Evolutionary conservation across 805 yeast species (phyloP).

Genomic region (Saccharomycopsis oosterbeekiorum): DNA sequence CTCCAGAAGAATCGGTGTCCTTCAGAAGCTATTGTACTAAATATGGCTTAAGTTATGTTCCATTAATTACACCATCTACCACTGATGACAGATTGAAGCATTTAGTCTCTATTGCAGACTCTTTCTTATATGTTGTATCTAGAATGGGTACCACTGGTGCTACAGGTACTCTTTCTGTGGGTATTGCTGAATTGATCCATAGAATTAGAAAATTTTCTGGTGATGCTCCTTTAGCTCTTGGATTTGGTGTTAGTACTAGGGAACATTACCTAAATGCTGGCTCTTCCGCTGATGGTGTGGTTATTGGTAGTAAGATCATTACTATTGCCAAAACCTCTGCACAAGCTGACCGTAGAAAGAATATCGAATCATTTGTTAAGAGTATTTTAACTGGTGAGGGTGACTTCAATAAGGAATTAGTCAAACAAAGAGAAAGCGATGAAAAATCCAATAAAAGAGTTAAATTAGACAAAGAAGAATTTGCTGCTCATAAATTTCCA

Average conservation of each 20-base stretch:
- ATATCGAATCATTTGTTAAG: conserved; percentile 58
- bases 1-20: conserved; percentile 93
- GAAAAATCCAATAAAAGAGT: conserved; percentile 19
- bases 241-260: conserved; percentile 93
- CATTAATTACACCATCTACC: conserved; percentile 94
- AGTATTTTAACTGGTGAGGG: conserved; percentile 56
- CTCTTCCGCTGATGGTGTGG: conserved; percentile 83
- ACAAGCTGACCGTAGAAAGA: conserved; percentile 46
- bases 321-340: conserved; percentile 57
- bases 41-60: conserved; percentile 73
- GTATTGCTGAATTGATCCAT: conserved; percentile 56
- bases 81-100: conserved; percentile 77
- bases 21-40: conserved; percentile 65
- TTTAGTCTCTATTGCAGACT: conserved; percentile 80
- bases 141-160: conserved; percentile 99
- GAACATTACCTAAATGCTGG: conserved; percentile 82
- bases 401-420: conserved; percentile 20
- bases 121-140: conserved; percentile 92
- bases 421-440: conserved; percentile 19
- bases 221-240: conserved; percentile 84
- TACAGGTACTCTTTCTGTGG: conserved; percentile 47
- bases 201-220: conserved; percentile 72
- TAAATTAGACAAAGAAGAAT: conserved; percentile 24
- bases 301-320: conserved; percentile 83
- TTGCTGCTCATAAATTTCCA: conserved; percentile 50